Evolutionary conservation across 2,329 filamentous ascomycete species (phyloP).

Genomic region (Cryphonectria nitschkei): DNA sequence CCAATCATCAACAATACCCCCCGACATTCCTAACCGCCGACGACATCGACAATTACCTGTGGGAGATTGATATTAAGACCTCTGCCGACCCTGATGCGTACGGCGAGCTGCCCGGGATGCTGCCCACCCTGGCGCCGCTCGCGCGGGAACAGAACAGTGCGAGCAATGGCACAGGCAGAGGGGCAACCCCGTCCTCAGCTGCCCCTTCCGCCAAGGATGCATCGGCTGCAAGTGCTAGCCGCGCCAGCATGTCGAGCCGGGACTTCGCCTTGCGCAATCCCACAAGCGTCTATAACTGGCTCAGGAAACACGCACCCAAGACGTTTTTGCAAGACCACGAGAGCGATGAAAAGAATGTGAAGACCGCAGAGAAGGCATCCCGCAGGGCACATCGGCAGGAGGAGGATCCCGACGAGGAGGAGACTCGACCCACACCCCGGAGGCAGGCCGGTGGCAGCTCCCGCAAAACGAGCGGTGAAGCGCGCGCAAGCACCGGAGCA

Average conservation of each 20-base stretch:
- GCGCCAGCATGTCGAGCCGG: slow-evolving; percentile 43
- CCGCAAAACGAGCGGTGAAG: slow-evolving; percentile 38
- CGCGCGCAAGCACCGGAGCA: slow-evolving; percentile 33
- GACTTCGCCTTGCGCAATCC: slow-evolving; percentile 72
- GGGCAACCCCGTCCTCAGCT: slow-evolving; percentile 28
- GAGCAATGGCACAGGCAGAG: slow-evolving; percentile 43
- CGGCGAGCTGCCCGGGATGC: slow-evolving; percentile 34
- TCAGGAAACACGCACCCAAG: slow-evolving; percentile 81
- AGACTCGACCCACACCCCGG: slow-evolving; percentile 36
- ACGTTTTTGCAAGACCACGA: slow-evolving; percentile 82
- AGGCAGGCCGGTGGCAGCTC: slow-evolving; percentile 36
- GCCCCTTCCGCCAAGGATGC: slow-evolving; percentile 41
- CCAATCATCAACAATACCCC: slow-evolving; percentile 58
- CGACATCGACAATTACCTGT: slow-evolving; percentile 75
- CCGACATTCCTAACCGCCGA: slow-evolving; percentile 69
- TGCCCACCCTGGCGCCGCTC: slow-evolving; percentile 57
- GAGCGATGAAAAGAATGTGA: slow-evolving; percentile 37
- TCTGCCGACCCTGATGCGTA: slow-evolving; percentile 45
- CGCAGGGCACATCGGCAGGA: slow-evolving; percentile 31
- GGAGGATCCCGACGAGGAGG: slow-evolving; percentile 45
- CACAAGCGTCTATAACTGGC: slow-evolving; percentile 93
- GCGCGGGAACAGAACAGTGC: slow-evolving; percentile 41
- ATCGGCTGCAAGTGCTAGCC: slow-evolving; percentile 44
- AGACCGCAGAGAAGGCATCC: slow-evolving; percentile 31
- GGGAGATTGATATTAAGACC: slow-evolving; percentile 61